Base-by-base conservation (phyloP, 192 early-diverging fungal species). In the Podila minutissima region DNA sequence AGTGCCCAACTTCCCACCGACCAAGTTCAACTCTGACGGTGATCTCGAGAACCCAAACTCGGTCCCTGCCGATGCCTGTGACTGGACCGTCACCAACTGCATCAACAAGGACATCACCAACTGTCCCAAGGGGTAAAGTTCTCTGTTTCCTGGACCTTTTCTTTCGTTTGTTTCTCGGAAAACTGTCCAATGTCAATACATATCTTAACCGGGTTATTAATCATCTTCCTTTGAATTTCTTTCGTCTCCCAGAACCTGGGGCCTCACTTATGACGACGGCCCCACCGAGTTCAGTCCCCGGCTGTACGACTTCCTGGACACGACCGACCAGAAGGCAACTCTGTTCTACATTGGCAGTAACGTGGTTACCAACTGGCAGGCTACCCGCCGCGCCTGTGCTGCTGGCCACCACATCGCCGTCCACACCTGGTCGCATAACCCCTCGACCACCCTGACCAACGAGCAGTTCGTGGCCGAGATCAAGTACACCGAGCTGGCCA, bases 391-490 rank as follows among this genome's bases (percentile, higher is more conserved):
- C 26, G 83, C 85, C 31, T 88, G 67, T 22, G 74, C 58, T 1
- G 64, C 77, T 6, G 83, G 83, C 11, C 75, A 78, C 29, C 75
- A 78, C 0, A 78, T 78, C 41, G 75, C 75, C 0, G 64, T 66
- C 50, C 78, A 83, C 26, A 88, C 87, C 35, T 88, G 83, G 84
- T 86, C 91, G 13, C 93, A 94, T 63, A 70, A 82, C 26, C 85
- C 83, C 17, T 64, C 88, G 9, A 91, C 92, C 48, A 74, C 87
- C 3, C 67, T 90, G 58, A 87, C 89, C 11, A 93, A 91, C 48
- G 91, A 89, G 59, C 88, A 90, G 59, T 88, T 94, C 38, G 77
- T 93, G 50, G 88, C 89, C 60, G 92, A 94, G 76, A 46, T 93
- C 55, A 84, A 88, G 63, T 92, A 89, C 82, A 91, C 88, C 8